Evolutionary conservation across 2,329 filamentous ascomycete genomes (phyloP).

Genomic region (Paecilomyces variotii): DNA sequence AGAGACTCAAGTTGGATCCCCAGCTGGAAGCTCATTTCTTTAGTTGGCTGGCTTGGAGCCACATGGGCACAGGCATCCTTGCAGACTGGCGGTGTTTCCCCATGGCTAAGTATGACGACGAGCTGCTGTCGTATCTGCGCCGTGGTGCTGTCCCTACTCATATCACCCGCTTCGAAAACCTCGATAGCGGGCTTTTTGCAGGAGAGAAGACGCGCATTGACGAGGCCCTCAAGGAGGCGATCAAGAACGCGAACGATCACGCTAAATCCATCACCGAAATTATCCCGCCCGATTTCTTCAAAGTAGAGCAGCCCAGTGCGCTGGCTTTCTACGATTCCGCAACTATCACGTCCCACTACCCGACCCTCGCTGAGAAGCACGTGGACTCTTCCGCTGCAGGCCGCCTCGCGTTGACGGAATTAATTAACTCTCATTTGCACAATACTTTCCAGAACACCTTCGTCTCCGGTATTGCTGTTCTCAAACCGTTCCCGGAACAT

Average conservation of each 20-base stretch:
- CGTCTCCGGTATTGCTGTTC: conserved; percentile 65
- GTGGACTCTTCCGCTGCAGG: conserved; percentile 51
- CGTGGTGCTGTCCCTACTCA: conserved; percentile 65
- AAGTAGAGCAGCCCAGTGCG: conserved; percentile 57
- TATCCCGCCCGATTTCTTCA: conserved; percentile 53
- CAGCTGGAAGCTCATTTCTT: conserved; percentile 62
- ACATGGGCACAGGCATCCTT: conserved; percentile 77
- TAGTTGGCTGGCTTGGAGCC: conserved; percentile 87
- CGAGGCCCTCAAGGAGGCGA: conserved; percentile 52
- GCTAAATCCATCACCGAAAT: conserved; percentile 58
- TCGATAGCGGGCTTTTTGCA: conserved; percentile 65
- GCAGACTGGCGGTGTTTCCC: conserved; percentile 73
- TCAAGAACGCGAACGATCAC: conserved; percentile 48
- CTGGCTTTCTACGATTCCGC: conserved; percentile 70
- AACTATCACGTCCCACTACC: conserved; percentile 58
- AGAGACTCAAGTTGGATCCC: conserved; percentile 50
- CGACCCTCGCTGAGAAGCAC: conserved; percentile 57
- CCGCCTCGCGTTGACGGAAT: conserved; percentile 56
- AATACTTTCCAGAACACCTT: conserved; percentile 76
- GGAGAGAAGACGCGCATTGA: conserved; percentile 60
- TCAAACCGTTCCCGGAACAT: conserved; percentile 70
- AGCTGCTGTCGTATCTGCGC: conserved; percentile 63
- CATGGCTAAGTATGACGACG: conserved; percentile 69
- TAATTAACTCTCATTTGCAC: conserved; percentile 83
- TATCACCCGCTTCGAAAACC: conserved; percentile 60